A percentile compares a stretch with the other conserved stretches of the same genome.
These are phyloP conservation scores for Dalbergia oliveri DNA, from an alignment of 306 rosid species.

Conservation along the genomic window DNA sequence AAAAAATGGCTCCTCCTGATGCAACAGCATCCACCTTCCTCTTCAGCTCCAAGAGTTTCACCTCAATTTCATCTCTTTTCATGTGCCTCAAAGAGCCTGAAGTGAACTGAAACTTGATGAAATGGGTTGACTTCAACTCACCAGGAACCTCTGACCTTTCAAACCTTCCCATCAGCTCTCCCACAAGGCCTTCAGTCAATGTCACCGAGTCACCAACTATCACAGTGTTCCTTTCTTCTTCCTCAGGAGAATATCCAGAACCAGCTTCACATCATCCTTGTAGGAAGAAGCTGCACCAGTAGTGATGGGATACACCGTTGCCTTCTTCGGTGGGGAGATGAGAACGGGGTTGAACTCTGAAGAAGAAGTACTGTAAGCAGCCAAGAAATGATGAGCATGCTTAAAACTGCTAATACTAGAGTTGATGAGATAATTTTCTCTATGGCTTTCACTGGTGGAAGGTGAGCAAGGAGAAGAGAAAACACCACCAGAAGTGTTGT, in stretches of 20 bases:
- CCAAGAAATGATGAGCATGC: constrained; percentile 52
- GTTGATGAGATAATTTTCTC: constrained; percentile 31
- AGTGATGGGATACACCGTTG: constrained; percentile 31
- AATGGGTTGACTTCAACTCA: constrained; percentile 61
- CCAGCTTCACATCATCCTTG: constrained; percentile 73
- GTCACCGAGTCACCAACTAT: constrained; percentile 71
- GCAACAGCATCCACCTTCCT: constrained; percentile 56
- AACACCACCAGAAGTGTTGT: constrained; percentile 67
- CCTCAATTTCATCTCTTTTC: constrained; percentile 73
- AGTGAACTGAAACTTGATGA: constrained; percentile 62
- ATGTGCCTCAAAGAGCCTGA: constrained; percentile 63
- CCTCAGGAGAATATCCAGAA: constrained; percentile 66
- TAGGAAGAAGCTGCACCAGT: constrained; percentile 50
- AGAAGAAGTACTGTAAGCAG: constrained; percentile 43
- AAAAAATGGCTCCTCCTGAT: constrained; percentile 61
- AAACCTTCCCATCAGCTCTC: constrained; percentile 64
- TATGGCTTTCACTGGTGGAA: constrained; percentile 53
- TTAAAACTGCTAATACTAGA: constrained; percentile 52
- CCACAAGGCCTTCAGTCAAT: constrained; percentile 64
- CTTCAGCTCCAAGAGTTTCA: constrained; percentile 63
- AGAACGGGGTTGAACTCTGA: constrained; percentile 61
- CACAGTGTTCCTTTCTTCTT: constrained; percentile 75
- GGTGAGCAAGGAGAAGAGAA: constrained; percentile 90
- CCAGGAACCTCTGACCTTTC: constrained; percentile 74
- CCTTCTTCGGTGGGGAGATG: constrained; percentile 66